Base-by-base conservation (phyloP, 352 stramenopile species). In the Blastocystis sp. region DNA sequence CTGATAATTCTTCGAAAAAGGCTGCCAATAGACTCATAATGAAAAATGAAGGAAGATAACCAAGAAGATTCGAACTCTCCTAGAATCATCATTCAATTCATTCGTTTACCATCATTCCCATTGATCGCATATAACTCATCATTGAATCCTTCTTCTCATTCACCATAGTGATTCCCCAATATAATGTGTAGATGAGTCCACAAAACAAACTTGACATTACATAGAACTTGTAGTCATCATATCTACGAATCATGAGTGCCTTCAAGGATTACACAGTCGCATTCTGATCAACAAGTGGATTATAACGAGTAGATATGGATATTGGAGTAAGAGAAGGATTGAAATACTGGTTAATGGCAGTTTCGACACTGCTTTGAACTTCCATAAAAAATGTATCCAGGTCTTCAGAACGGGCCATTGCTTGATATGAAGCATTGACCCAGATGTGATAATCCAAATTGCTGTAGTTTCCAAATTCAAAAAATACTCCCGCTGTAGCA, bases 391-490 rank as follows among this genome's bases (percentile, higher is more conserved):
- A 37, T 1, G 11, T 29, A 1, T 78, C 19, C 43, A 43, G 9
- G 11, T 46, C 6, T 35, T 1, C 35, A 58, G 16, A 1, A 11
- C 12, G 65, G 6, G 37, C 19, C 14, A 59, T 32, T 24, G 1
- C 1, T 16, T 54, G 7, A 32, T 78, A 78, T 7, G 66, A 58
- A 11, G 5, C 6, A 35, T 78, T 78, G 1, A 5, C 5, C 66
- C 66, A 78, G 16, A 78, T 59, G 21, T 78, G 66, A 46, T 78
- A 78, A 5, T 78, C 66, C 7, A 78, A 11, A 12, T 24, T 24
- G 6, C n/a, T 39, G 0, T 19, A 24, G 2, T 0, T 58, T 2
- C 39, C 39, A 12, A 56, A n/a, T 27, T 29, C 39, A 54, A 78
- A 78, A n/a, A 43, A 78, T 51, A 78, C 14, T 16, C 29, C 29